Evolutionary conservation across 306 rosid species (phyloP).

Genomic region (Quercus robur): DNA sequence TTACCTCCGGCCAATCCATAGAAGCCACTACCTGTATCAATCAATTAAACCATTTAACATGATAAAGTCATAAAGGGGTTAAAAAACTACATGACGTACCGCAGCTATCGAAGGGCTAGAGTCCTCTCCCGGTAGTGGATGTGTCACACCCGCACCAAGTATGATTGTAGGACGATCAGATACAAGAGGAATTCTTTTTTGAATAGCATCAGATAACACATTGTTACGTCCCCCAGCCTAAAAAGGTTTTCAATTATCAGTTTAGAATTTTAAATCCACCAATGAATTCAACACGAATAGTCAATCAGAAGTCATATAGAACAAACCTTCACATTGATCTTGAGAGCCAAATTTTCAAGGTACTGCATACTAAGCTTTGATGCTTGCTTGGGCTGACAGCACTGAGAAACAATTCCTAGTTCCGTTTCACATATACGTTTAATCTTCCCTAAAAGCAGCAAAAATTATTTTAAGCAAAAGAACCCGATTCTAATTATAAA

Average conservation of each 20-base stretch:
- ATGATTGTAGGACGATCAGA: constrained; percentile 64
- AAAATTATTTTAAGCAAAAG: background rate
- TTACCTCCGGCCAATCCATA: constrained; percentile 83
- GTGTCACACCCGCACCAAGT: constrained; percentile 84
- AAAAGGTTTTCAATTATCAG: background rate
- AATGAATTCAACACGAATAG: background rate
- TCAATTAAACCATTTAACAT: background rate
- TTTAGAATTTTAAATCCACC: background rate
- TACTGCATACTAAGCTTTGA: constrained; percentile 36
- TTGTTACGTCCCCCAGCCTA: constrained; percentile 81
- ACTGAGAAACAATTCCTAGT: constrained; percentile 79
- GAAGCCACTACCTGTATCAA: constrained; percentile 76
- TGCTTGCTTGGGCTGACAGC: constrained; percentile 52
- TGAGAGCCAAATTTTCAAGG: constrained; percentile 71
- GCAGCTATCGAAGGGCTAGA: constrained; percentile 82
- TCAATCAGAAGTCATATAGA: background rate
- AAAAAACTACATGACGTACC: constrained; percentile 25
- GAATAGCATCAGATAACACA: constrained; percentile 54
- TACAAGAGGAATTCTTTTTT: constrained; percentile 38
- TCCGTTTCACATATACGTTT: constrained; percentile 82
- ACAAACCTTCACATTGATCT: constrained; percentile 80
- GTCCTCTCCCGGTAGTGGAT: constrained; percentile 77
- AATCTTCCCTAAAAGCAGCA: constrained; percentile 43
- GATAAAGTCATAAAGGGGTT: background rate
- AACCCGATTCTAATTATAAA: background rate